A percentile compares a stretch with the other conserved stretches of the same genome.
Conservation (phyloP, 1,284 basidiomycete genomes). For the Cystobasidiaceae sp. region DNA sequence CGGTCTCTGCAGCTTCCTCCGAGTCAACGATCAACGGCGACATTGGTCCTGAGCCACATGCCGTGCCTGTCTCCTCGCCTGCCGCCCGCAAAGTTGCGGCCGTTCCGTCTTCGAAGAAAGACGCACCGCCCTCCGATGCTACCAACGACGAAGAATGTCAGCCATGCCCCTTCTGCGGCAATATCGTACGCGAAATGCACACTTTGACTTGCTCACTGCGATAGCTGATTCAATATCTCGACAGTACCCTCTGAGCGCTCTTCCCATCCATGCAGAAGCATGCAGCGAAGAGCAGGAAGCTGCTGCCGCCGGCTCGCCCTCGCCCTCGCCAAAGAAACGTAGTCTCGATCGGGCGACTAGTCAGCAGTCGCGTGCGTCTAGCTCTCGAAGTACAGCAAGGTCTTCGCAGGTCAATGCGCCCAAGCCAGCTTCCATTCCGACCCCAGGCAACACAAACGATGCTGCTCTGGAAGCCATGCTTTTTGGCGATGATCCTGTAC, state of each 20-base stretch:
- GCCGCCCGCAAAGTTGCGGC: too few species aligned
- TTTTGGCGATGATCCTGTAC: too few species aligned
- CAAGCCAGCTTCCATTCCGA: neutral
- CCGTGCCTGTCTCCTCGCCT: too few species aligned
- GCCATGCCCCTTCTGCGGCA: neutral
- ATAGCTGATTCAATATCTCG: neutral
- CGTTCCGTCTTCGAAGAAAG: neutral
- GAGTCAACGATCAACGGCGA: too few species aligned
- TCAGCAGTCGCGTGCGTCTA: too few species aligned
- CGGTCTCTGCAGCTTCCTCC: too few species aligned
- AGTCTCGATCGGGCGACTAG: too few species aligned
- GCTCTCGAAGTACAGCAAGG: too few species aligned
- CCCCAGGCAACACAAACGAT: neutral
- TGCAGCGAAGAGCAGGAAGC: neutral
- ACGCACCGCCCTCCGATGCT: neutral
- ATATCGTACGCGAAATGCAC: slow-evolving; percentile 1
- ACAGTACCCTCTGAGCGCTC: neutral
- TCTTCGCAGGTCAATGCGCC: too few species aligned
- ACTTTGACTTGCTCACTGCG: neutral
- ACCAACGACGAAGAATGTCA: slow-evolving; percentile 12
- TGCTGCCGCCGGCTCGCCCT: too few species aligned
- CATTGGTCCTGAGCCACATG: too few species aligned
- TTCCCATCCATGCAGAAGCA: neutral
- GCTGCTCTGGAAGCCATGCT: neutral
- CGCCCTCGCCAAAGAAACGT: too few species aligned